Base-by-base conservation (phyloP, 2,329 filamentous ascomycete species). In the Cladophialophora immunda region DNA sequence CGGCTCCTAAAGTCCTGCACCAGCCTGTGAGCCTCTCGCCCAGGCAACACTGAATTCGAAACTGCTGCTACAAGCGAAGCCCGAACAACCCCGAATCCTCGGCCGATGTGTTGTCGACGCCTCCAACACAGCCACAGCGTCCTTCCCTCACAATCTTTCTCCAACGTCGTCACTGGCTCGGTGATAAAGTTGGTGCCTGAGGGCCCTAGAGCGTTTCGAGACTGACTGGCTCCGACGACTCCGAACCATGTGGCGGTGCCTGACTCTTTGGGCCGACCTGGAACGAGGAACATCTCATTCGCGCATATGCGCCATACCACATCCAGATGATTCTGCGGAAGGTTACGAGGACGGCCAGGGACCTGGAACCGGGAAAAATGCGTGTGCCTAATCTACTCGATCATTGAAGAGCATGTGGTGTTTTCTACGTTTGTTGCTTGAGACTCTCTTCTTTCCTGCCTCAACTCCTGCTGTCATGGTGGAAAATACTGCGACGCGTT, bases 201-300 rank as follows among this genome's bases (percentile, higher is more conserved):
- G 22, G 17, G 13, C 45, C 45, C 45, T 50, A 25, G 45, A 3
- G 15, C 45, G 22, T 9, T 50, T 27, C 13, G 9, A 25, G 45
- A 25, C 45, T 5, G 19, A 25, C 11, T 7, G 38, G 19, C 22
- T 11, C 45, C 45, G 22, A 50, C 22, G 6, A 19, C 45, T 50
- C 45, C 45, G 45, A 25, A 50, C 45, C n/a, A 50, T 50, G 45
- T 50, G 45, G 45, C 45, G 45, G 45, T 50, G 45, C 45, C 45
- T 50, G 45, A 50, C 4, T 3, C 45, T 19, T 50, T 50, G 45
- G 45, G 15, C 19, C 19, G 45, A 50, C 45, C 45, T 50, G 25
- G 45, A 50, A 50, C 45, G 19, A 25, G 22, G 11, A 50, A 22
- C 45, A 50, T 13, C 45, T 50, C 22, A 50, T 50, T 9, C 45